Percentiles rank a stretch among this genome's conserved stretches.
phyloP scores from a whole-genome alignment of 495 filamentous ascomycete genomes.

The Tuber indicum region DNA sequence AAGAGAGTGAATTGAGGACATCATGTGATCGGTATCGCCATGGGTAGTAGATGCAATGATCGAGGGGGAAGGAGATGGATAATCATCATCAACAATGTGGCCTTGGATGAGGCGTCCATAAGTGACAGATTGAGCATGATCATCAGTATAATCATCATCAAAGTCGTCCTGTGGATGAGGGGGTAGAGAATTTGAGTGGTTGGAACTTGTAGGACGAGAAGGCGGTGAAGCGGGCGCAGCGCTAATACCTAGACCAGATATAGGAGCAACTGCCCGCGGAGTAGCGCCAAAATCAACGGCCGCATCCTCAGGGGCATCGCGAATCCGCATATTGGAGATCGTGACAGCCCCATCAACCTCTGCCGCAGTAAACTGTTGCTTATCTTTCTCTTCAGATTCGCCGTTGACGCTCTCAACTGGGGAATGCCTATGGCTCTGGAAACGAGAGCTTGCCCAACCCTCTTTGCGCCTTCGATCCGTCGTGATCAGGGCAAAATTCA shows the following conservation, averaged over 20 bases:
- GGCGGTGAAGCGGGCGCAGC: constrained; percentile 14
- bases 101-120: constrained; percentile 90
- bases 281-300: constrained; percentile 32
- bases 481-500: constrained; percentile 95
- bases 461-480: constrained; percentile 72
- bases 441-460: constrained; percentile 46
- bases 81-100: constrained; percentile 91
- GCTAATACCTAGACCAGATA: constrained; percentile 34
- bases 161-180: constrained; percentile 45
- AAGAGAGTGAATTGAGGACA: constrained; percentile 59
- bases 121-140: constrained; percentile 80
- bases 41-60: constrained; percentile 48
- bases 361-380: not conserved
- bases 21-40: constrained; percentile 56
- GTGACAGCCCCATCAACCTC: constrained; percentile 15
- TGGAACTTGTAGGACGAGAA: constrained; percentile 15
- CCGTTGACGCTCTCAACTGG: constrained; percentile 41
- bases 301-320: not conserved
- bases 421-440: constrained; percentile 40
- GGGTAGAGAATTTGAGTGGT: constrained; percentile 26
- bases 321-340: not conserved
- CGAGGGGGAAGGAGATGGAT: constrained; percentile 67
- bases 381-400: constrained; percentile 16
- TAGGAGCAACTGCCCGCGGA: constrained; percentile 27
- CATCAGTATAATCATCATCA: constrained; percentile 70